Evolutionary conservation across 2,329 filamentous ascomycete genomes (phyloP).

Genomic region (Fonsecaea erecta): DNA sequence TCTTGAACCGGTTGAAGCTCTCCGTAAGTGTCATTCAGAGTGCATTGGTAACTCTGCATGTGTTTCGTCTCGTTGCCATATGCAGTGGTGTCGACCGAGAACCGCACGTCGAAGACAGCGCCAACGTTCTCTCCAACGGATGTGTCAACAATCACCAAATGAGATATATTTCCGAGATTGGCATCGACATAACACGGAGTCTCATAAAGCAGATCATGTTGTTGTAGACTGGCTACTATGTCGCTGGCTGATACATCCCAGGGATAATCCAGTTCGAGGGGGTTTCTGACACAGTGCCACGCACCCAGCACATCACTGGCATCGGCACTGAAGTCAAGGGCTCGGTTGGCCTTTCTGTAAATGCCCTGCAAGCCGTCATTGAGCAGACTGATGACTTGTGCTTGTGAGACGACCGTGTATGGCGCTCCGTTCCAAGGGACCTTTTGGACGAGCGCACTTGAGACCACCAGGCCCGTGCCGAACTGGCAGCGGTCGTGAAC

Average conservation of each 20-base stretch:
- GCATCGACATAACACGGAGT: background rate
- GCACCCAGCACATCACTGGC: background rate
- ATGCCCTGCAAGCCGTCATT: conserved; percentile 9
- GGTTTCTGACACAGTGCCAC: conserved; percentile 9
- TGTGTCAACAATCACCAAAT: conserved; percentile 14
- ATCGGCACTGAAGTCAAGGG: conserved; percentile 6
- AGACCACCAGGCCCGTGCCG: conserved; percentile 13
- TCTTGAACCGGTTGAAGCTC: conserved; percentile 3
- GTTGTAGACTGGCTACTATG: conserved; percentile 3
- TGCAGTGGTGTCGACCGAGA: conserved; percentile 14
- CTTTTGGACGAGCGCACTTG: background rate
- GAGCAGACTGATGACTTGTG: conserved; percentile 5
- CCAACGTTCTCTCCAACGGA: conserved; percentile 10
- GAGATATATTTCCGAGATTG: background rate
- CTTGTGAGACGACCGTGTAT: conserved; percentile 16
- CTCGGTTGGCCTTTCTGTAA: conserved; percentile 14
- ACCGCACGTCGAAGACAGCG: conserved; percentile 9
- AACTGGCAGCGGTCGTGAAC: conserved; percentile 14
- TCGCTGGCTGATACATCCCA: conserved; percentile 8
- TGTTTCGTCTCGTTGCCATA: conserved; percentile 10
- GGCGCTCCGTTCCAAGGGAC: conserved; percentile 17
- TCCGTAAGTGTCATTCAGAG: conserved; percentile 11
- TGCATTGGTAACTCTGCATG: conserved; percentile 14
- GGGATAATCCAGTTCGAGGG: conserved; percentile 8
- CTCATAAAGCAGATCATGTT: conserved; percentile 11